phyloP scores from a whole-genome alignment of 1,284 basidiomycete genomes.

The Trichosporon ovoides region DNA sequence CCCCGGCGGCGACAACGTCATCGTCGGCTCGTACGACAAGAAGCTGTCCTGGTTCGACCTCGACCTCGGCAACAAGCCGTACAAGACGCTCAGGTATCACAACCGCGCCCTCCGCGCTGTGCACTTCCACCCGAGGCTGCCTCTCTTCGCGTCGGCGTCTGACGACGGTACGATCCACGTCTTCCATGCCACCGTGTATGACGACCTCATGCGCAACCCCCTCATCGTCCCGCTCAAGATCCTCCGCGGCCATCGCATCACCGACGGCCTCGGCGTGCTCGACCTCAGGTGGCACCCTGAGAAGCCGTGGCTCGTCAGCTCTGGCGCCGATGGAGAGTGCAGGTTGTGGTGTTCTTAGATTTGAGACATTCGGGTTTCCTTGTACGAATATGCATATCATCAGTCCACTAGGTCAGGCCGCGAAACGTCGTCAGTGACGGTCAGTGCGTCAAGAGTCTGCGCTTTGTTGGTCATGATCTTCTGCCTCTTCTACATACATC shows the following conservation, averaged over 20 bases:
- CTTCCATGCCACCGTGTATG: constrained; percentile 92
- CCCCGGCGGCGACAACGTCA: constrained; percentile 88
- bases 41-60: constrained; percentile 99
- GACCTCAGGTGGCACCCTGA: constrained; percentile 82
- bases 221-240: constrained; percentile 97
- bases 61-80: constrained; percentile 90
- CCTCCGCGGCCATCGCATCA: constrained; percentile 77
- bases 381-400: constrained; percentile 4
- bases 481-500: constrained; percentile 11
- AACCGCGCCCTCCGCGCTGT: constrained; percentile 83
- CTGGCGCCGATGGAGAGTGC: constrained; percentile 86
- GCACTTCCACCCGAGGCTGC: constrained; percentile 88
- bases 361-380: neutral
- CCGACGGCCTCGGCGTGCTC: constrained; percentile 83
- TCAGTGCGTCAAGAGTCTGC: neutral
- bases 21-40: constrained; percentile 95
- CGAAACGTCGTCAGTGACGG: neutral
- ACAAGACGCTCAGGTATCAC: constrained; percentile 96
- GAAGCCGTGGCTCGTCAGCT: constrained; percentile 89
- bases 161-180: constrained; percentile 97
- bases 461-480: neutral
- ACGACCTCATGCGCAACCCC: constrained; percentile 90
- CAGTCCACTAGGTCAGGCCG: too few relatives aligned
- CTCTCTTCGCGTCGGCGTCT: constrained; percentile 89
- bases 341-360: constrained; percentile 64